These are phyloP conservation scores for Pseudogymnoascus sp. DNA, from an alignment of 2,329 filamentous ascomycete genomes.

Conservation along the genomic window DNA sequence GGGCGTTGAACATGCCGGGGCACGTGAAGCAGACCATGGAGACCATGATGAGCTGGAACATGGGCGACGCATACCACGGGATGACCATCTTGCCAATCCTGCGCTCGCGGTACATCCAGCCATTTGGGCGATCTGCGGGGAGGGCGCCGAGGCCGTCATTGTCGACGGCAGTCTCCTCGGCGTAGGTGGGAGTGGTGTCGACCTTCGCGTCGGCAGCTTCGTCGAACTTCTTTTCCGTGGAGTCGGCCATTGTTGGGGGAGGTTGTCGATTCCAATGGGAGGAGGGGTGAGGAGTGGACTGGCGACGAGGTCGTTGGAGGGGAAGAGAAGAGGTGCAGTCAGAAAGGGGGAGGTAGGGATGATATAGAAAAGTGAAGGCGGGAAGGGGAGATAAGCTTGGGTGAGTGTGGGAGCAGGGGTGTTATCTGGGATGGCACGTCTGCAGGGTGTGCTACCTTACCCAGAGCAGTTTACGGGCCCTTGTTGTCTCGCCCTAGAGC, in stretches of 20 bases:
- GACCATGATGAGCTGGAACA: conserved; percentile 64
- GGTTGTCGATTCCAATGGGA: not conserved
- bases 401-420: conserved; percentile 13
- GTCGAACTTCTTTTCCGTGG: conserved; percentile 13
- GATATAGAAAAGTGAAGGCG: conserved; percentile 2
- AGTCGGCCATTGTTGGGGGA: not conserved
- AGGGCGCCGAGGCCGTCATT: not conserved
- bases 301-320: not conserved
- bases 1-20: conserved; percentile 65
- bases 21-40: conserved; percentile 64
- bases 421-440: conserved; percentile 11
- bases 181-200: conserved; percentile 26
- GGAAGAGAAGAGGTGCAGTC: not conserved
- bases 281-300: not conserved
- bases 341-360: conserved; percentile 3
- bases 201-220: conserved; percentile 31
- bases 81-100: conserved; percentile 46
- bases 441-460: conserved; percentile 23
- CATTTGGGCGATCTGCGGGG: conserved; percentile 34
- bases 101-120: conserved; percentile 62
- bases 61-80: conserved; percentile 66
- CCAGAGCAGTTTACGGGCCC: conserved; percentile 38
- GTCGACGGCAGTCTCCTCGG: conserved; percentile 23
- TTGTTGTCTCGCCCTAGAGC: conserved; percentile 31
- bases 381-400: not conserved